phyloP scores from a whole-genome alignment of 2,329 filamentous ascomycete genomes.

The Chaetothyriales sp. region DNA sequence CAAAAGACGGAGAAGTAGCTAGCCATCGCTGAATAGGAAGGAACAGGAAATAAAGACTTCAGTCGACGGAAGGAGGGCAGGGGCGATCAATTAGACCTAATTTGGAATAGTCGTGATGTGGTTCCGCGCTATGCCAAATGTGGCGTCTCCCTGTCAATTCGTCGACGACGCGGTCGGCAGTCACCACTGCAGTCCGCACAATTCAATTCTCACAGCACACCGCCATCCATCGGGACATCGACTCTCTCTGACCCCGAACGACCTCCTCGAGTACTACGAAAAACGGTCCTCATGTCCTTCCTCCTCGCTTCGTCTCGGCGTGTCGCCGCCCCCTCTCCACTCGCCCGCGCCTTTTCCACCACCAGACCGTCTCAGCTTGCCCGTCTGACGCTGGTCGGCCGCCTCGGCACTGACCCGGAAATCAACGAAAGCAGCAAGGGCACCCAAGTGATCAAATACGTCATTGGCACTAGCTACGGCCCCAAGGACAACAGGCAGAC shows the following conservation, averaged over 20 bases:
- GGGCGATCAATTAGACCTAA: too few species aligned
- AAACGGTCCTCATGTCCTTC: constrained; percentile 13
- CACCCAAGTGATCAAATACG: constrained; percentile 62
- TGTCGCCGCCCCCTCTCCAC: constrained; percentile 33
- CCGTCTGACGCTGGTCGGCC: constrained; percentile 74
- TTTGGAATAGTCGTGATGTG: too few species aligned
- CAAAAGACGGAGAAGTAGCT: too few species aligned
- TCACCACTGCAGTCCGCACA: background rate
- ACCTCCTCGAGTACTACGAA: background rate
- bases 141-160: background rate
- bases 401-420: constrained; percentile 70
- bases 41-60: too few species aligned
- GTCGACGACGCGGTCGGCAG: background rate
- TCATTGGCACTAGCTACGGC: constrained; percentile 57
- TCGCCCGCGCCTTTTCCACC: constrained; percentile 60
- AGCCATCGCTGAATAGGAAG: too few species aligned
- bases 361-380: constrained; percentile 51
- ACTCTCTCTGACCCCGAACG: background rate
- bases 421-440: constrained; percentile 55
- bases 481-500: constrained; percentile 56
- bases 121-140: too few species aligned
- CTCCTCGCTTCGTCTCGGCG: constrained; percentile 38
- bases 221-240: background rate
- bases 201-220: background rate
- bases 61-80: too few species aligned